Evolutionary conservation across 306 rosid species (phyloP).

Genomic region (Oxytropis ochrocephala): DNA sequence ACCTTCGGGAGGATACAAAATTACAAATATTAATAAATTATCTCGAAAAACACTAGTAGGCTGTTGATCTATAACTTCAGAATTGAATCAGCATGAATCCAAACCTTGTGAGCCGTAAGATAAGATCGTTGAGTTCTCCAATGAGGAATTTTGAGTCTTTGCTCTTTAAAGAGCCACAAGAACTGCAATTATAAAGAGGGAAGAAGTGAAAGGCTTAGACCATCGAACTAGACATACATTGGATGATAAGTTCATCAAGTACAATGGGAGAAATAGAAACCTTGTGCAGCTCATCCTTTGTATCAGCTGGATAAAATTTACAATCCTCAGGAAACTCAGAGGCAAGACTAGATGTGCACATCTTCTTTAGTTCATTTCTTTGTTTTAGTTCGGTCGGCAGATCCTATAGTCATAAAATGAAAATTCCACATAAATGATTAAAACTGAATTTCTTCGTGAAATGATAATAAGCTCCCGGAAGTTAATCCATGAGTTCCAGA

Average conservation of each 20-base stretch:
- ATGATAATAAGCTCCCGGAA: background rate
- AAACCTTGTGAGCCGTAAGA: conserved; percentile 74
- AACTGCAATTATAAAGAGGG: conserved; percentile 49
- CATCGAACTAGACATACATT: conserved; percentile 2
- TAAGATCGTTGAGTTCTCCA: conserved; percentile 86
- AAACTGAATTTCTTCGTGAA: conserved; percentile 2
- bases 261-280: conserved; percentile 32
- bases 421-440: background rate
- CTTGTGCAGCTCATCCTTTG: conserved; percentile 89
- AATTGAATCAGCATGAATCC: conserved; percentile 15
- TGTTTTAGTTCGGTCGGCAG: conserved; percentile 66
- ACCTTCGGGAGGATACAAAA: background rate
- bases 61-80: background rate
- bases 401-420: conserved; percentile 44
- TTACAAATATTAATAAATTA: background rate
- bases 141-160: conserved; percentile 74
- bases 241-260: background rate
- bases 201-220: background rate
- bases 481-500: background rate
- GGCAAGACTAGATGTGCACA: conserved; percentile 57
- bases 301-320: conserved; percentile 81
- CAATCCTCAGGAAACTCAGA: conserved; percentile 91
- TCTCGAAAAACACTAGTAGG: background rate
- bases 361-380: conserved; percentile 68
- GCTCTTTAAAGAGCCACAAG: conserved; percentile 90